Base-by-base conservation (phyloP, 768 basidiomycete species). In the Dictyophora rubrovolvata region DNA sequence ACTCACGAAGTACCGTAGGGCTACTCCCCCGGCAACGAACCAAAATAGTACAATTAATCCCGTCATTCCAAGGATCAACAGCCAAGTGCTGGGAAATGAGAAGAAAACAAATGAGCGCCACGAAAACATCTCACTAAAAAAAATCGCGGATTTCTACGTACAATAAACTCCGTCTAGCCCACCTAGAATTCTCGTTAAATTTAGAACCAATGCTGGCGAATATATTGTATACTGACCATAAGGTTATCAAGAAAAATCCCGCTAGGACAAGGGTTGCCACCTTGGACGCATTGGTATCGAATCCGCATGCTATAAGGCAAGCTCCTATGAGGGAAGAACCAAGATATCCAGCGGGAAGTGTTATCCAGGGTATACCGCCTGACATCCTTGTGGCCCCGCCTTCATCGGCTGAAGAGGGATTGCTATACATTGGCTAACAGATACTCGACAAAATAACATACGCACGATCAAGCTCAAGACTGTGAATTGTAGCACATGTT, bases 251-350 rank as follows among this genome's bases (percentile, higher is more conserved):
- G 73, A 93, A 94, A 71, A 92, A 89, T n/a, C 70, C 87, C 9
- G 84, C 93, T 53, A 95, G 76, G 9, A 85, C 83, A 20, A 95
- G 69, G 20, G 82, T 82, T 0, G 90, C 92, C 49, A 93, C 66
- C 68, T 95, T 95, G 72, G 85, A 87, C 3, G 93, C 93, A 63
- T 89, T 85, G 50, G 88, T 91, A 70, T 93, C 81, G 68, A 93
- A 93, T 12, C 90, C 92, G 62, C 89, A 91, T 12, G 90, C 81
- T 60, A 96, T 93, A 46, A 96, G 75, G 48, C 80, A 79, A 1
- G 90, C 93, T 22, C 93, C 93, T 55, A 95, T 90, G 66, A 95
- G 75, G 4, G 86, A 84, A 5, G 89, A 87, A 34, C 91, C 89
- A 48, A 92, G 81, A 69, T 91, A 90, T 59, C 92, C 91, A n/a